phyloP scores from a whole-genome alignment of 495 filamentous ascomycete species.

The Geoglossum glabrum region DNA sequence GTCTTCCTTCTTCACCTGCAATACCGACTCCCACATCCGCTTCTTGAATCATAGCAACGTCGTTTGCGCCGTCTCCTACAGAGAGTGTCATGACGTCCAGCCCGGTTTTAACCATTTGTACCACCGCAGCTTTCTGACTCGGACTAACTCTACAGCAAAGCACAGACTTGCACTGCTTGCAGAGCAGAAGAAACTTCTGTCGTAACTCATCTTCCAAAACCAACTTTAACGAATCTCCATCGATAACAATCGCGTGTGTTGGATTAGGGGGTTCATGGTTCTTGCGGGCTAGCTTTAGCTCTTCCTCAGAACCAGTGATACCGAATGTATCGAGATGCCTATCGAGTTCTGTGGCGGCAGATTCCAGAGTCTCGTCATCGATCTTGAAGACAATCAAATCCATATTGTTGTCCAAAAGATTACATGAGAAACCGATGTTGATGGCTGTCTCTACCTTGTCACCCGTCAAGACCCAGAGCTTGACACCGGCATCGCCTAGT shows the following conservation, averaged over 20 bases:
- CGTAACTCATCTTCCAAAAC: slow-evolving; percentile 65
- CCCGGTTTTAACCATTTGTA: slow-evolving; percentile 81
- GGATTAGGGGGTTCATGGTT: slow-evolving; percentile 69
- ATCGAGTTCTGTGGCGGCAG: slow-evolving; percentile 50
- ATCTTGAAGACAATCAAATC: slow-evolving; percentile 85
- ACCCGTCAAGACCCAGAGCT: slow-evolving; percentile 97
- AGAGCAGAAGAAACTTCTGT: slow-evolving; percentile 84
- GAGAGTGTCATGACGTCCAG: slow-evolving; percentile 94
- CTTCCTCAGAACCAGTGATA: slow-evolving; percentile 73
- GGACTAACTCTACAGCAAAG: slow-evolving; percentile 97
- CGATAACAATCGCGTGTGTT: slow-evolving; percentile 92
- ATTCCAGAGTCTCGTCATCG: slow-evolving; percentile 44
- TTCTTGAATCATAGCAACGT: slow-evolving; percentile 99
- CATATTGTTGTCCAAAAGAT: slow-evolving; percentile 93
- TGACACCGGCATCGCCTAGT: slow-evolving; percentile 86
- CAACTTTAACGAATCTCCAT: slow-evolving; percentile 82
- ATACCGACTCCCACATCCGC: slow-evolving; percentile 97
- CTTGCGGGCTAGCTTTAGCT: slow-evolving; percentile 54
- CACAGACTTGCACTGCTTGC: slow-evolving; percentile 93
- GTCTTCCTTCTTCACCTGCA: slow-evolving; percentile 88
- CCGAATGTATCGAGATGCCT: slow-evolving; percentile 49
- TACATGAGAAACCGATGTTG: slow-evolving; percentile 99
- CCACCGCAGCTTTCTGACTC: slow-evolving; percentile 93
- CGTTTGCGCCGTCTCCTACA: slow-evolving; percentile 94
- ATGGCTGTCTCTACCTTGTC: slow-evolving; percentile 99